Conservation (phyloP, 805 yeast species). For the Ogataea nonfermentans region DNA sequence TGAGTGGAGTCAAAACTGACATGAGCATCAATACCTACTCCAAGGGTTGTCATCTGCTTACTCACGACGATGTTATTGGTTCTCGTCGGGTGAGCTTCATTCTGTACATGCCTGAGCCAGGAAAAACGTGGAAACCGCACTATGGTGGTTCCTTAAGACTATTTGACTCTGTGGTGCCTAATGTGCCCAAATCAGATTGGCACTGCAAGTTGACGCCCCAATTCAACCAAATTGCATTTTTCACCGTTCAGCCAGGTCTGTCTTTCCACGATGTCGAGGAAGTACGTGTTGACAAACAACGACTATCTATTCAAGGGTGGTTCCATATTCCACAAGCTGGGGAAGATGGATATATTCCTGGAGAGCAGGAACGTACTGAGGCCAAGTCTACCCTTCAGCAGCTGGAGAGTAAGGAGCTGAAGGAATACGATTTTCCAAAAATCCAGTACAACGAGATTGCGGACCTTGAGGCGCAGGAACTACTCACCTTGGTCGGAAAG, state of each 20-base stretch:
- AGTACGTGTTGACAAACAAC: constrained; percentile 84
- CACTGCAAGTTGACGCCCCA: constrained; percentile 76
- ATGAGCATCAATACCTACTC: constrained; percentile 89
- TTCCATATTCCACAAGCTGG: constrained; percentile 95
- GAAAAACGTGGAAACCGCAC: constrained; percentile 79
- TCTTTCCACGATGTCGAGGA: constrained; percentile 99
- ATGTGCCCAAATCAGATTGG: constrained; percentile 83
- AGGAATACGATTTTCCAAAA: constrained; percentile 82
- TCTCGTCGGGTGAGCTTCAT: constrained; percentile 91
- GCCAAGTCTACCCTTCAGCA: constrained; percentile 76
- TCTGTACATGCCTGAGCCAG: constrained; percentile 90
- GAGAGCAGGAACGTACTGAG: constrained; percentile 78
- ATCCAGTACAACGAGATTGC: constrained; percentile 32
- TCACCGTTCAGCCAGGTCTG: constrained; percentile 93
- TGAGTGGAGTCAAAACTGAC: constrained; percentile 89
- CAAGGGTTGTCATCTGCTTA: constrained; percentile 88
- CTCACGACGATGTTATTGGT: constrained; percentile 98
- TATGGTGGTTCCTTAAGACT: constrained; percentile 93
- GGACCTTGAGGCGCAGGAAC: constrained; percentile 21
- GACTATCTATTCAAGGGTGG: constrained; percentile 97
- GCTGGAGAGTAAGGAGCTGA: constrained; percentile 70
- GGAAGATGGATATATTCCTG: constrained; percentile 79
- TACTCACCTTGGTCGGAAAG: constrained; percentile 37
- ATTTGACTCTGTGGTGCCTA: constrained; percentile 82
- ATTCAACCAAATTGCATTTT: constrained; percentile 94